Evolutionary conservation across 2,329 filamentous ascomycete genomes (phyloP).

Genomic region (Ophiosphaerella korrae): DNA sequence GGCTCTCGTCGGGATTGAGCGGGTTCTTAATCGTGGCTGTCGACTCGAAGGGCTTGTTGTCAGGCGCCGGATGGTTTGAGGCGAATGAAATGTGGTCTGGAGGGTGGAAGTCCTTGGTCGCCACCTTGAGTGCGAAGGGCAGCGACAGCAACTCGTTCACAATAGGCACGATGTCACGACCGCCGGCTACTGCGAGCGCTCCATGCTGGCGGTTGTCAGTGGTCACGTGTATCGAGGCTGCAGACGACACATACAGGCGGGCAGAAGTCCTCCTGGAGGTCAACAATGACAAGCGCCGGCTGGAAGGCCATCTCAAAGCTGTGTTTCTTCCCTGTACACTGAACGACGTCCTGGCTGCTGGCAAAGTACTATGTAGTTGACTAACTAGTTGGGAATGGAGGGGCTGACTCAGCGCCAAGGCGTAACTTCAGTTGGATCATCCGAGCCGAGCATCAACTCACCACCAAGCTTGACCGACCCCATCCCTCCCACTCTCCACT

Average conservation of each 20-base stretch:
- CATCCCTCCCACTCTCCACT: slow-evolving; percentile 39
- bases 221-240: neutral
- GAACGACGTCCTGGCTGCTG: neutral
- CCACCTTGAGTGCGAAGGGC: slow-evolving; percentile 75
- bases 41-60: slow-evolving; percentile 71
- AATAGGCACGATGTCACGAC: slow-evolving; percentile 69
- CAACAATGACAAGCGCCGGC: slow-evolving; percentile 75
- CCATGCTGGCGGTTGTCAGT: slow-evolving; percentile 64
- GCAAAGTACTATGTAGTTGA: no score
- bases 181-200: slow-evolving; percentile 78
- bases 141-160: slow-evolving; percentile 77
- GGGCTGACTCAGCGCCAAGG: slow-evolving; percentile 19
- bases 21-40: slow-evolving; percentile 70
- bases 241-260: slow-evolving; percentile 69
- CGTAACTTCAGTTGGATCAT: slow-evolving; percentile 22
- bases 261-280: slow-evolving; percentile 95
- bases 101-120: slow-evolving; percentile 94
- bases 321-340: neutral
- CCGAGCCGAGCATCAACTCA: slow-evolving; percentile 28
- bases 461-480: slow-evolving; percentile 34
- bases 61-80: slow-evolving; percentile 68
- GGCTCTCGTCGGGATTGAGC: slow-evolving; percentile 63
- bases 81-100: slow-evolving; percentile 85
- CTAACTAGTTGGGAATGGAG: slow-evolving; percentile 5
- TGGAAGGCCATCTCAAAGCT: slow-evolving; percentile 30